Base-by-base conservation (phyloP, 2,329 filamentous ascomycete genomes). In the Bimuria novae-zelandiae region DNA sequence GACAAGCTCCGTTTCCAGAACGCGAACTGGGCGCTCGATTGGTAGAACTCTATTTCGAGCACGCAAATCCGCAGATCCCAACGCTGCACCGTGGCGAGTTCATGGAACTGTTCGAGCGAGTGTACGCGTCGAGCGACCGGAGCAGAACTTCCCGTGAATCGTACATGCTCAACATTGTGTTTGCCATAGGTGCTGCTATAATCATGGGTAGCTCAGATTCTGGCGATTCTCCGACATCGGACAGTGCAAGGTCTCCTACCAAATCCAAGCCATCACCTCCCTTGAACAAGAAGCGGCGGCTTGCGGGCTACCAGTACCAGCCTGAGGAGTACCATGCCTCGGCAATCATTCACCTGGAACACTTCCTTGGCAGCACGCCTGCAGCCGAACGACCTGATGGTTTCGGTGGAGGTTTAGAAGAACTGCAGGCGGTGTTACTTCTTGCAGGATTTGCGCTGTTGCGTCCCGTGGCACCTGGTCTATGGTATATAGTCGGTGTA, bases 401-500 rank as follows among this genome's bases (percentile, higher is more conserved):
- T 23, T 91, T 90, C 60, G 89, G 89, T n/a, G 89, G 89, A n/a
- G 92, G 91, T 0, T 75, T 97, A 33, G 92, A 97, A 71, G 92
- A 97, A 68, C 78, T 97, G 46, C 93, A 97, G 70, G 92, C 92
- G n/a, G 92, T 97, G 7, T 76, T 97, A 43, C 79, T 97, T 36
- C 80, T 97, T 40, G 92, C 93, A 39, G 92, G 92, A 49, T 96
- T 97, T 79, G 93, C 93, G 7, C 80, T 99, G 43, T 80, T 97
- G 57, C 84, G 93, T 49, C 94, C 94, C 1, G 92, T 97, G 19
- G 91, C 93, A 1, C 93, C 93, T 0, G 94, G 94, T 12, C 78
- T 97, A 39, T 97, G 93, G 93, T 97, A 97, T 74, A 97, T 97
- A 56, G 90, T 95, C 54, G 94, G 94, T 10, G 92, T 97, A 37